phyloP scores from a whole-genome alignment of 768 basidiomycete species.

The Candolleomyces eurysporus region DNA sequence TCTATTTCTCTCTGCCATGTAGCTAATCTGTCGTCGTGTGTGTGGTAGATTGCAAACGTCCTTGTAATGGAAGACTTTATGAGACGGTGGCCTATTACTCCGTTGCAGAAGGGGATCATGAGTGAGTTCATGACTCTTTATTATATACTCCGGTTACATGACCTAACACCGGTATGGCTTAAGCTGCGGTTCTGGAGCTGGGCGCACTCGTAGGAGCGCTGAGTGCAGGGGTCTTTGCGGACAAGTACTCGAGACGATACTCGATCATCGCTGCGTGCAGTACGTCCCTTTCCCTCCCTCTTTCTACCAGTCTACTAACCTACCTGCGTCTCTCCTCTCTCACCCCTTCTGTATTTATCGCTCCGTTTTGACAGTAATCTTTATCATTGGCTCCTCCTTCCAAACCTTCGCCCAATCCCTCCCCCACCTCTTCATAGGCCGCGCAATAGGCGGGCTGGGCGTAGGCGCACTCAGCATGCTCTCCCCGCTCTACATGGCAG shows the following conservation, averaged over 20 bases:
- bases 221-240: conserved; percentile 62
- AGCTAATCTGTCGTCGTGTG: not conserved
- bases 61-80: conserved; percentile 80
- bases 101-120: conserved; percentile 74
- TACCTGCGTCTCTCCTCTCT: not conserved
- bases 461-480: conserved; percentile 81
- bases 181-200: conserved; percentile 77
- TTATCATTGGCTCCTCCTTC: conserved; percentile 68
- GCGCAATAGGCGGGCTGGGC: conserved; percentile 75
- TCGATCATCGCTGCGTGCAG: conserved; percentile 70
- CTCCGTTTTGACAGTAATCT: conserved; percentile 66
- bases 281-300: conserved; percentile 29
- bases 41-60: conserved; percentile 67
- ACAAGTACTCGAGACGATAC: conserved; percentile 62
- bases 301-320: too few species aligned
- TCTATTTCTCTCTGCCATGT: too few species aligned
- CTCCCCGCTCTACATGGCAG: conserved; percentile 80
- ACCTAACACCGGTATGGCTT: not conserved
- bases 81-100: conserved; percentile 63
- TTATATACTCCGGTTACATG: not conserved
- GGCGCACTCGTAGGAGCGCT: conserved; percentile 80
- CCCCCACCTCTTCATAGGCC: conserved; percentile 59
- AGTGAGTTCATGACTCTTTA: conserved; percentile 43
- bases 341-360: too few species aligned
- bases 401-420: conserved; percentile 62